Percentiles rank a stretch among this genome's conserved stretches.
Conservation (phyloP, 2,329 filamentous ascomycete species). For the Domatiomyces globalis region DNA sequence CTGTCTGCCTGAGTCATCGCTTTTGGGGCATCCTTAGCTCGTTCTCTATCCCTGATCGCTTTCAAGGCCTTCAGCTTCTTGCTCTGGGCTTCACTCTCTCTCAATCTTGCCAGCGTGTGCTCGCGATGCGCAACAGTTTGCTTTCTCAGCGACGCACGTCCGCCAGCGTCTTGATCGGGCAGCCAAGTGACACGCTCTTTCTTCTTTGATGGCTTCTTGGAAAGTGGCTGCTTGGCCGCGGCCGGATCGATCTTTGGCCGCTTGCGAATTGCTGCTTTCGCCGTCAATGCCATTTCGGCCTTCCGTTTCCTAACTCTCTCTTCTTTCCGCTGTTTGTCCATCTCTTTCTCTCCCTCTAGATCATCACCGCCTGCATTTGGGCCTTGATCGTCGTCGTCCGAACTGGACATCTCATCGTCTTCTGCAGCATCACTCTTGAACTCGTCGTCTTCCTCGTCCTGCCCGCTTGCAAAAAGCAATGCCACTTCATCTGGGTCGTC, state of each 20-base stretch:
- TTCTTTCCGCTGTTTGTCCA: constrained; percentile 61
- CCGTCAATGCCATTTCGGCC: constrained; percentile 57
- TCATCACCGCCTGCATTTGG: constrained; percentile 48
- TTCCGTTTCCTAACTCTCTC: constrained; percentile 69
- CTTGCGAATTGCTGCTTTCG: constrained; percentile 44
- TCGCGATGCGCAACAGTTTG: constrained; percentile 54
- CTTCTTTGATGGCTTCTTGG: constrained; percentile 47
- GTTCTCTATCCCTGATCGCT: constrained; percentile 45
- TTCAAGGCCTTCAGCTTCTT: constrained; percentile 40
- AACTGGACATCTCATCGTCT: constrained; percentile 76
- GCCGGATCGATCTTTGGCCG: constrained; percentile 55
- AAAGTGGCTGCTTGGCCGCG: constrained; percentile 19
- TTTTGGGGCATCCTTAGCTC: constrained; percentile 62
- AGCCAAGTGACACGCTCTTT: constrained; percentile 59
- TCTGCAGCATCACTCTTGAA: constrained; percentile 41
- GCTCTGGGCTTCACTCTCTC: constrained; percentile 35
- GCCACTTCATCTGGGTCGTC: constrained; percentile 40
- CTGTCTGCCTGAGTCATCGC: constrained; percentile 78
- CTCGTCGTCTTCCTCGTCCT: constrained; percentile 45
- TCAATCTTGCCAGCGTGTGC: constrained; percentile 35
- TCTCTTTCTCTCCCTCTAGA: constrained; percentile 71
- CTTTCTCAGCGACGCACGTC: constrained; percentile 46
- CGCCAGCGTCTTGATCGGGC: constrained; percentile 46
- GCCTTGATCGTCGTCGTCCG: constrained; percentile 61
- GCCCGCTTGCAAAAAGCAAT: constrained; percentile 55